A percentile compares a stretch with the other conserved stretches of the same genome.
Conservation (phyloP, 768 basidiomycete species). For the Butyriboletus loyo region DNA sequence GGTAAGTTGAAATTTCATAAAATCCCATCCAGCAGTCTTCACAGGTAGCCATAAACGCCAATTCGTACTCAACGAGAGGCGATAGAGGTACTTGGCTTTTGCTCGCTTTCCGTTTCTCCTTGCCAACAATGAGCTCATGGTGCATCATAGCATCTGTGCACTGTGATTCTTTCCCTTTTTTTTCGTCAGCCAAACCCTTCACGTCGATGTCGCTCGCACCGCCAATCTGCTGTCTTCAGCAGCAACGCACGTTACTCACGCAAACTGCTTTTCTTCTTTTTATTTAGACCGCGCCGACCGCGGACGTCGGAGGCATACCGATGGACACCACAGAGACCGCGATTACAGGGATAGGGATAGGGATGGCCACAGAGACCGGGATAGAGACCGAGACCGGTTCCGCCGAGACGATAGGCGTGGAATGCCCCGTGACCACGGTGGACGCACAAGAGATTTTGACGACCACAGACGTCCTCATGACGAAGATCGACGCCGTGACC, state of each 20-base stretch:
- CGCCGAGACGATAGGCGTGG: constrained; percentile 53
- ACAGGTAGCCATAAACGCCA: constrained; percentile 28
- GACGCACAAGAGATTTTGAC: constrained; percentile 45
- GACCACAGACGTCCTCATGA: constrained; percentile 45
- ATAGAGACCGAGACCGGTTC: constrained; percentile 37
- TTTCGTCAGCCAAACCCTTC: constrained; percentile 64
- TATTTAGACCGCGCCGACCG: constrained; percentile 46
- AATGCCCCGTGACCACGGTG: constrained; percentile 43
- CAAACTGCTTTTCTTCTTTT: constrained; percentile 43
- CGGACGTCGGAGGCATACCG: constrained; percentile 61
- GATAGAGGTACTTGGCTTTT: constrained; percentile 35
- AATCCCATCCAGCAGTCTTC: constrained; percentile 20
- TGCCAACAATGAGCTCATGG: constrained; percentile 60
- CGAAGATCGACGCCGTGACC: constrained; percentile 50
- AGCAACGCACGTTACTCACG: constrained; percentile 51
- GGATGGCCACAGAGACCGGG: constrained; percentile 27
- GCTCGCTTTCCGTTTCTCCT: constrained; percentile 34
- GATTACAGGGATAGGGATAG: constrained; percentile 49
- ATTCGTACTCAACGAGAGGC: constrained; percentile 31
- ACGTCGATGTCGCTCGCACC: constrained; percentile 37
- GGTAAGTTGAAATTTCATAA: constrained; percentile 44
- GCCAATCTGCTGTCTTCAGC: constrained; percentile 41
- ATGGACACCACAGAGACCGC: constrained; percentile 50
- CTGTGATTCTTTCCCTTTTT: constrained; percentile 41
- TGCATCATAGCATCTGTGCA: constrained; percentile 43